Percentiles rank a stretch among this genome's conserved stretches.
Conservation (phyloP, 495 filamentous ascomycete species). For the Delitschia confertaspora region DNA sequence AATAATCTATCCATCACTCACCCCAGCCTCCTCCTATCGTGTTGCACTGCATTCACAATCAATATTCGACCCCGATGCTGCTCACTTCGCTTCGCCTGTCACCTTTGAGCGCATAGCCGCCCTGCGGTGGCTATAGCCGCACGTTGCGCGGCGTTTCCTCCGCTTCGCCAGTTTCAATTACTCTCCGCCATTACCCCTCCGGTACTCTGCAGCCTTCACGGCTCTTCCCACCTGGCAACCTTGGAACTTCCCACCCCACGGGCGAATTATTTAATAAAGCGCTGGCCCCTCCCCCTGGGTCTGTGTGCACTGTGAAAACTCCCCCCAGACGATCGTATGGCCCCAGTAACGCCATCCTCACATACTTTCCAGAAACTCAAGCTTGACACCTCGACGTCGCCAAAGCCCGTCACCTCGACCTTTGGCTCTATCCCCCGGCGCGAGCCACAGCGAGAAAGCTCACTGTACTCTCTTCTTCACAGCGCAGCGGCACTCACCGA, state of each 20-base stretch:
- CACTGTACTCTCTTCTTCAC: not conserved
- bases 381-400: constrained; percentile 23
- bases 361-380: constrained; percentile 31
- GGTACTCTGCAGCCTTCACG: not conserved
- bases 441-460: constrained; percentile 12
- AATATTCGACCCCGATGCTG: not conserved
- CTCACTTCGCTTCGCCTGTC: not conserved
- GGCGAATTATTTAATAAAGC: constrained; percentile 8
- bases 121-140: constrained; percentile 1
- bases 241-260: constrained; percentile 15
- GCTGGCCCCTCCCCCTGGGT: constrained; percentile 12
- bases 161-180: constrained; percentile 12
- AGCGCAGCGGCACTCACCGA: too few species aligned
- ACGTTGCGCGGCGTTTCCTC: not conserved
- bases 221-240: constrained; percentile 10
- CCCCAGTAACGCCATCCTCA: constrained; percentile 22
- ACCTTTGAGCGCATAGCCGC: not conserved
- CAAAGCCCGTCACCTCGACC: constrained; percentile 20
- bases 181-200: constrained; percentile 19
- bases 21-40: not conserved
- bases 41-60: too few species aligned
- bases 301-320: constrained; percentile 18
- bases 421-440: constrained; percentile 24
- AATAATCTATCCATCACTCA: too few species aligned
- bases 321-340: constrained; percentile 25